phyloP scores from a whole-genome alignment of 768 basidiomycete species.

The Pleurotus eryngii region DNA sequence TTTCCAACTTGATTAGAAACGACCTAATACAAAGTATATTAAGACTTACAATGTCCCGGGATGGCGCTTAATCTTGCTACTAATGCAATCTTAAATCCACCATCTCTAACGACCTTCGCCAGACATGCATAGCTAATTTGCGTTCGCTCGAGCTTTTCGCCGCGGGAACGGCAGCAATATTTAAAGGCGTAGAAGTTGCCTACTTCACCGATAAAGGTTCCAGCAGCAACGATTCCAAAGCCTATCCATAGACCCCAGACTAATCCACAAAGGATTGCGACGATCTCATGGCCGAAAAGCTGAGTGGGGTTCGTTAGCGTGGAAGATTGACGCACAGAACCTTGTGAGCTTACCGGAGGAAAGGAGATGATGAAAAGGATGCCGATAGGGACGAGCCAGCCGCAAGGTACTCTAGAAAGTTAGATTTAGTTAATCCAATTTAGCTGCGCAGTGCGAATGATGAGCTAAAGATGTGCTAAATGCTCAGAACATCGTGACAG shows the following conservation, averaged over 20 bases:
- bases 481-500: neutral
- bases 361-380: conserved; percentile 84
- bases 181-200: conserved; percentile 90
- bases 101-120: conserved; percentile 73
- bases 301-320: conserved; percentile 19
- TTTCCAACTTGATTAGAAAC: neutral
- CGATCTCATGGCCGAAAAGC: conserved; percentile 91
- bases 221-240: conserved; percentile 82
- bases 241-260: conserved; percentile 89
- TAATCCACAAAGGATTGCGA: conserved; percentile 83
- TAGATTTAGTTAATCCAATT: neutral
- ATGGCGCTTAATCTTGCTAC: conserved; percentile 79
- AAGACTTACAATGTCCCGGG: conserved; percentile 76
- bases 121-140: conserved; percentile 60
- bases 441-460: neutral
- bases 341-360: conserved; percentile 55
- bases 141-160: conserved; percentile 65
- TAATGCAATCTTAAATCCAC: conserved; percentile 82
- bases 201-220: conserved; percentile 82
- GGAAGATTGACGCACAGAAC: too few species aligned
- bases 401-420: conserved; percentile 42
- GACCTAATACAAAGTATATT: neutral
- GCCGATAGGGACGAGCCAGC: conserved; percentile 78
- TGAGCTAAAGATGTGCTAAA: neutral
- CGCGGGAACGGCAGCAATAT: conserved; percentile 70